Base-by-base conservation (phyloP, 2,329 filamentous ascomycete species). In the Diaporthe amygdali region DNA sequence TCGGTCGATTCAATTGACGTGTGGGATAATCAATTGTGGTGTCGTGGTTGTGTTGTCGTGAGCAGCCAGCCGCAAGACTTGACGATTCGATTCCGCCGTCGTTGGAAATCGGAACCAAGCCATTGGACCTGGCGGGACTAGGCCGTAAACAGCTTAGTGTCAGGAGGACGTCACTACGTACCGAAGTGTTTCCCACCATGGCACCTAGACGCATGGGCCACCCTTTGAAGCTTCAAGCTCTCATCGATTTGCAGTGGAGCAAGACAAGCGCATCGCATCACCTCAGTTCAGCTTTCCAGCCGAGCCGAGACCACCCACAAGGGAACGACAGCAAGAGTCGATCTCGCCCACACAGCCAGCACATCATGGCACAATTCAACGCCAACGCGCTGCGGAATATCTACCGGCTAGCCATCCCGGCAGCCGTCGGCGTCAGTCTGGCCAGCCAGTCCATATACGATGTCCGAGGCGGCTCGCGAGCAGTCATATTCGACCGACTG, bases 401-500 rank as follows among this genome's bases (percentile, higher is more conserved):
- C 79, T 94, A 92, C 84, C 87, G 87, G 77, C 87, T 87, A 81
- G 93, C 93, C 74, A 84, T 98, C 68, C 95, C 96, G 56, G 87
- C 90, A 70, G 90, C 93, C 72, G 82, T 93, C 76, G 94, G 88
- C 76, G 85, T 90, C 76, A 88, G 90, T 70, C 79, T 96, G 72
- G 85, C 90, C 75, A 92, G 95, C 82, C 89, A 94, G 75, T 94
- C 95, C 71, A 90, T 99, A 74, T 99, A 98, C 91, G 96, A 99
- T 83, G 96, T 99, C 81, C 95, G 94, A 82, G 96, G 96, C 81
- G 96, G 96, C 78, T 93, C 92, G 74, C 91, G 96, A 79, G 96
- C 96, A 73, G 95, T 99, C 84, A 99, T 99, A 86, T 99, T 99
- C 87, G 97, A 99, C 87, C 89, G 96, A 75, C 76, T 98, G 76